These are phyloP conservation scores for Syzygium grande DNA, from an alignment of 345 rosid species.

Conservation along the genomic window DNA sequence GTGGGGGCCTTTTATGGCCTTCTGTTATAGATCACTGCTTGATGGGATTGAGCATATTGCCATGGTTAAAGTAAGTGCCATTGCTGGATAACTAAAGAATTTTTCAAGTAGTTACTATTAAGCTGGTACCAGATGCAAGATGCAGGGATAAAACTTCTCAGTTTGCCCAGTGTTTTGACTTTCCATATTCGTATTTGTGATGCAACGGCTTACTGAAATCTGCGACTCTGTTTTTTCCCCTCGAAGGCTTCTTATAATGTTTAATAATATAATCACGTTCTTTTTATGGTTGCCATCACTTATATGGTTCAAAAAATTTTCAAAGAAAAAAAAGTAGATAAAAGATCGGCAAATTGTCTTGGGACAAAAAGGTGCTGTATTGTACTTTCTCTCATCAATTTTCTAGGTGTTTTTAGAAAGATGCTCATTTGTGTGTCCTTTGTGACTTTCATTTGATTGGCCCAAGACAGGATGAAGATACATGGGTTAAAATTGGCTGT, in stretches of 20 bases:
- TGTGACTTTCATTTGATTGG: not conserved
- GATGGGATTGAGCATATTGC: conserved; percentile 99
- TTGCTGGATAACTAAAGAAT: not conserved
- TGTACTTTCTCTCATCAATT: not conserved
- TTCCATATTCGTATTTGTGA: not conserved
- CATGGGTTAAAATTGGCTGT: not conserved
- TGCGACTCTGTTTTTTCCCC: not conserved
- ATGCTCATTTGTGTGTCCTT: not conserved
- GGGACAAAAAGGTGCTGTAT: not conserved
- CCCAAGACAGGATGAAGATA: not conserved
- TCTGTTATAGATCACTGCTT: conserved; percentile 67
- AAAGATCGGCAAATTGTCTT: not conserved
- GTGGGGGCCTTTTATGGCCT: conserved; percentile 87
- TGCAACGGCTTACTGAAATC: not conserved
- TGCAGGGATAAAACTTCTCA: not conserved
- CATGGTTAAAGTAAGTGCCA: conserved; percentile 71
- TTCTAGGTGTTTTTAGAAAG: not conserved
- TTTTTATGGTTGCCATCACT: not conserved
- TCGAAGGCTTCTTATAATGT: not conserved
- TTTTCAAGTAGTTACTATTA: not conserved
- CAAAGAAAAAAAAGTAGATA: not conserved
- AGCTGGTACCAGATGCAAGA: not conserved
- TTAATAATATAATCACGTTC: not conserved
- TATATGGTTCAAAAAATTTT: not conserved
- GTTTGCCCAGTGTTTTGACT: not conserved